phyloP scores from a whole-genome alignment of 1,284 basidiomycete species.

The Vanrija sp. region DNA sequence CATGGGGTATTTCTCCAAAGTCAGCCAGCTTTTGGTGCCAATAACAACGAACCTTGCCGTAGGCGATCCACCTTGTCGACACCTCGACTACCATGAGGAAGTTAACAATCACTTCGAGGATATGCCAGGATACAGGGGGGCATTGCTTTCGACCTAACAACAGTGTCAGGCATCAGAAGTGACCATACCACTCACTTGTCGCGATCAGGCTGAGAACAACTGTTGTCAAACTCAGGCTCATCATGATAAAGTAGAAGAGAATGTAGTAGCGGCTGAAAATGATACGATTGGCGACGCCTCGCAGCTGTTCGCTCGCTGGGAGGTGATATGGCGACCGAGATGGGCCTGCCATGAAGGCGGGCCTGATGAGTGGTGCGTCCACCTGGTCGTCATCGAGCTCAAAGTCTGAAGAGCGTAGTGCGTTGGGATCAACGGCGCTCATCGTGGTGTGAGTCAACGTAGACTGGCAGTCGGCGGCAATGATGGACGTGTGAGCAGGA shows the following conservation, averaged over 20 bases:
- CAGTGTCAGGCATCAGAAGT: not conserved
- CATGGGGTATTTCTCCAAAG: slow-evolving; percentile 84
- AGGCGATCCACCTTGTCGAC: slow-evolving; percentile 77
- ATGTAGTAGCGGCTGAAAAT: slow-evolving; percentile 48
- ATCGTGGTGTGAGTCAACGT: not conserved
- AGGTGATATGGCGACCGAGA: slow-evolving; percentile 44
- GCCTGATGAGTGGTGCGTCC: not conserved
- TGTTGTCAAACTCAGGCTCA: slow-evolving; percentile 80
- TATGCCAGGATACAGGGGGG: slow-evolving; percentile 65
- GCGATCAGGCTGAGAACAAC: slow-evolving; percentile 74
- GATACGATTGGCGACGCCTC: slow-evolving; percentile 49
- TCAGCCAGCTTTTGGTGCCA: not conserved
- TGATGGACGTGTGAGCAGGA: not conserved
- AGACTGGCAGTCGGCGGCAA: not conserved
- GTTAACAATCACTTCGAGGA: slow-evolving; percentile 88
- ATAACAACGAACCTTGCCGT: slow-evolving; percentile 66
- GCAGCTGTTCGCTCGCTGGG: slow-evolving; percentile 41
- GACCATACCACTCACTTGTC: slow-evolving; percentile 21
- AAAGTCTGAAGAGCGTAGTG: slow-evolving; percentile 18
- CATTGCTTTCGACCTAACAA: slow-evolving; percentile 36
- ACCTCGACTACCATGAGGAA: slow-evolving; percentile 89
- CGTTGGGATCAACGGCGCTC: not conserved
- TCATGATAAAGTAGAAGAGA: slow-evolving; percentile 82
- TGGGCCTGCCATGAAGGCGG: slow-evolving; percentile 9
- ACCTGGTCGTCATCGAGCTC: slow-evolving; percentile 21